phyloP scores from a whole-genome alignment of 176 grass and related monocot species.

The maize (Zea mays) region Zm-B73-REFERENCE-NAM-5.0 NC_050099.1:169364501-169365000 shows the following conservation, averaged over 20 bases:
- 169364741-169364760: constrained; percentile 9
- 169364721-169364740: neutral
- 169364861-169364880: neutral
- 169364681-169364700: constrained; percentile 2
- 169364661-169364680: constrained; percentile 3
- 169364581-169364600: constrained; percentile 7
- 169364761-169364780: constrained; percentile 36
- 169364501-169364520: constrained; percentile 31
- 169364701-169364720: constrained; percentile 26
- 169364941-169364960: neutral
- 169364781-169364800: constrained; percentile 8
- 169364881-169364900: neutral
- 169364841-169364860: constrained; percentile 14
- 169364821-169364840: constrained; percentile 14
- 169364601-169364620: constrained; percentile 26
- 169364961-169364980: constrained; percentile 10
- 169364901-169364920: neutral
- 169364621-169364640: constrained; percentile 22
- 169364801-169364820: constrained; percentile 10
- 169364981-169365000: constrained; percentile 3
- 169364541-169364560: constrained; percentile 24
- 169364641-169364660: constrained; percentile 28
- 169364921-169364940: constrained; percentile 21
- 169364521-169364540: constrained; percentile 10
- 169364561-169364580: constrained; percentile 31